These are phyloP conservation scores for Xylaria sp. DNA, from an alignment of 2,329 filamentous ascomycete species.

Conservation along the genomic window DNA sequence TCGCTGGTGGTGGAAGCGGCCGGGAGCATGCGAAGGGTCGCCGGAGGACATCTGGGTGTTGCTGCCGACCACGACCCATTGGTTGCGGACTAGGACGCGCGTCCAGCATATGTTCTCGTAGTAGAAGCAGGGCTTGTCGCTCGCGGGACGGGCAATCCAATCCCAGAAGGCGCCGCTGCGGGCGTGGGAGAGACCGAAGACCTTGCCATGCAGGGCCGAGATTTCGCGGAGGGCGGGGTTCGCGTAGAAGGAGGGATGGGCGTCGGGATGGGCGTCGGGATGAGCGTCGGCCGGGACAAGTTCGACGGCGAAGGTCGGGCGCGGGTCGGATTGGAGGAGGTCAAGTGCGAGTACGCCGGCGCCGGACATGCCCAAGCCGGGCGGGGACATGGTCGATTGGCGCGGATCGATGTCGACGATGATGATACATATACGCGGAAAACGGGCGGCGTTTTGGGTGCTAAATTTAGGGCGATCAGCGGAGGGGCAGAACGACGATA, in stretches of 20 bases:
- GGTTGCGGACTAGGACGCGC: constrained; percentile 37
- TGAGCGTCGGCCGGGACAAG: constrained; percentile 18
- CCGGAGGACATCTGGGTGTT: constrained; percentile 40
- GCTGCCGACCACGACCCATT: constrained; percentile 45
- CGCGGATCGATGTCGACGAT: constrained; percentile 9
- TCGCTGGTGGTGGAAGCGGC: constrained; percentile 11
- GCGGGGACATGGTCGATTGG: constrained; percentile 18
- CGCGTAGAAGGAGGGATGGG: constrained; percentile 36
- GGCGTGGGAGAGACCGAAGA: constrained; percentile 36
- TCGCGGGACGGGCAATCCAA: constrained; percentile 36
- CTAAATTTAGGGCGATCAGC: background rate
- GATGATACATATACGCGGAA: background rate
- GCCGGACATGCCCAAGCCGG: constrained; percentile 23
- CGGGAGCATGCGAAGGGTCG: constrained; percentile 23
- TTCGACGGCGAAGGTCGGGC: constrained; percentile 46
- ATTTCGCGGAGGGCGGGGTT: constrained; percentile 42
- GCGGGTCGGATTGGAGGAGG: constrained; percentile 45
- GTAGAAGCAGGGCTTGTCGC: constrained; percentile 23
- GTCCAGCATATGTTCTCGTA: constrained; percentile 42
- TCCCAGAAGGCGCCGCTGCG: constrained; percentile 43
- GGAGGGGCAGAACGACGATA: background rate
- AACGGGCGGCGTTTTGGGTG: background rate
- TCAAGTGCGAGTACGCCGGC: constrained; percentile 43
- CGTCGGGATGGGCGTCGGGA: too few species aligned
- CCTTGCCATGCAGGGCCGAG: constrained; percentile 36